A percentile compares a stretch with the other conserved stretches of the same genome.
Conservation (phyloP, 768 basidiomycete genomes). For the Albatrellus ellisii region DNA sequence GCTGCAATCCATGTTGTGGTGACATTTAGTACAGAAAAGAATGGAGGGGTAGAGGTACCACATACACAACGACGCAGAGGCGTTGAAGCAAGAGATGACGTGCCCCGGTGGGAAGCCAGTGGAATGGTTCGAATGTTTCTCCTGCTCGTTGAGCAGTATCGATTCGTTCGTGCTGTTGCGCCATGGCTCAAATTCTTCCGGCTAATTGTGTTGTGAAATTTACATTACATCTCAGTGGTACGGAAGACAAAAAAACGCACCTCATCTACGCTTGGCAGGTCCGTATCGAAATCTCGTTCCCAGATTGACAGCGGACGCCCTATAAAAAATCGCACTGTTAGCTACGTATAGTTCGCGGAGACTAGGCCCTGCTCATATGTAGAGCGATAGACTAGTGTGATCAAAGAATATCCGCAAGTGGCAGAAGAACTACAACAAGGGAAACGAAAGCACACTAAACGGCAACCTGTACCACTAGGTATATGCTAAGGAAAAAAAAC, state of each 20-base stretch:
- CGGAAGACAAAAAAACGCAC: constrained; percentile 22
- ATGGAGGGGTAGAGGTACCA: constrained; percentile 11
- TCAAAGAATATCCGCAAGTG: too few relatives aligned
- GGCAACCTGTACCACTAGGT: too few relatives aligned
- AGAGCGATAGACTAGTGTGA: too few relatives aligned
- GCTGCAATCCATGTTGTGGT: constrained; percentile 28
- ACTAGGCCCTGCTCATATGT: too few relatives aligned
- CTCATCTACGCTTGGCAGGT: constrained; percentile 47
- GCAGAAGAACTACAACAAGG: too few relatives aligned
- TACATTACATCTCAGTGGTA: background rate
- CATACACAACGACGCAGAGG: constrained; percentile 61
- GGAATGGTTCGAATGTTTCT: constrained; percentile 16
- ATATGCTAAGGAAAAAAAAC: background rate
- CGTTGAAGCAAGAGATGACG: constrained; percentile 65
- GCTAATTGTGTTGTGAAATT: constrained; percentile 20
- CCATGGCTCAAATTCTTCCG: constrained; percentile 54
- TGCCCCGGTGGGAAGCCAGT: constrained; percentile 28
- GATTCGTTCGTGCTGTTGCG: background rate
- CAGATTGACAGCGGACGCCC: constrained; percentile 60
- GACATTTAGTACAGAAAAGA: background rate
- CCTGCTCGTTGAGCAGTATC: constrained; percentile 26
- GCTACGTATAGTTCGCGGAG: too few relatives aligned
- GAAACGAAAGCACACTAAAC: too few relatives aligned
- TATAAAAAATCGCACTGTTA: background rate
- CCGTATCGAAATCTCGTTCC: constrained; percentile 67